These are phyloP conservation scores for Boechera retrofracta DNA, from an alignment of 345 rosid species.

Conservation along the genomic window DNA sequence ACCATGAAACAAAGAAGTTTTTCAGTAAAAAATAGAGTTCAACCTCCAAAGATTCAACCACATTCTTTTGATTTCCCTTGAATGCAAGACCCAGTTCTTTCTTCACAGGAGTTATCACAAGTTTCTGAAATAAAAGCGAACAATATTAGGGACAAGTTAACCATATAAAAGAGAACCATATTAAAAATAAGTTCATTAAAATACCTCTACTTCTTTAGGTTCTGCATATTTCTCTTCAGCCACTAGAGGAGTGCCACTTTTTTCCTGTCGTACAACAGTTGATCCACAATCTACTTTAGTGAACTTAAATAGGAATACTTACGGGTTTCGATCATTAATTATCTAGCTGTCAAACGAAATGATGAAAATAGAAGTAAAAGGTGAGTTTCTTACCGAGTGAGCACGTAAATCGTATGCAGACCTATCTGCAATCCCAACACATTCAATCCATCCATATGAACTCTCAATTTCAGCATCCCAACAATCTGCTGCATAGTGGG, in stretches of 20 bases:
- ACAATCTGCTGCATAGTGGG: slow-evolving; percentile 97
- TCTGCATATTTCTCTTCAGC: slow-evolving; percentile 87
- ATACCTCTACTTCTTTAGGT: slow-evolving; percentile 94
- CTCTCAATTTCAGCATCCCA: slow-evolving; percentile 99
- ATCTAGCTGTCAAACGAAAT: not conserved
- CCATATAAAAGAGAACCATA: not conserved
- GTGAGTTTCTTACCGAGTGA: slow-evolving; percentile 63
- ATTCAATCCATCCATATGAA: slow-evolving; percentile 96
- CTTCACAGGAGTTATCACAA: slow-evolving; percentile 76
- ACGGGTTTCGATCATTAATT: not conserved
- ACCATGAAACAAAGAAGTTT: not conserved
- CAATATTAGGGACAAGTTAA: not conserved
- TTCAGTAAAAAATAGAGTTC: not conserved
- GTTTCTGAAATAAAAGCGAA: slow-evolving; percentile 57
- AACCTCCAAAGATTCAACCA: slow-evolving; percentile 87
- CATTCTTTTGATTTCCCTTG: slow-evolving; percentile 78
- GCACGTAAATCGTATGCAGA: slow-evolving; percentile 90
- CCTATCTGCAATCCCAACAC: slow-evolving; percentile 98
- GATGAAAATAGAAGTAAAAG: not conserved
- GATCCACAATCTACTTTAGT: slow-evolving; percentile 12
- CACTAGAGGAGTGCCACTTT: slow-evolving; percentile 78
- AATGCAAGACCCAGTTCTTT: slow-evolving; percentile 91
- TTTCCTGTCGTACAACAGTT: slow-evolving; percentile 60
- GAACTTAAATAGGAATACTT: not conserved
- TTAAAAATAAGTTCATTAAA: not conserved